Conservation (phyloP, 2,329 filamentous ascomycete species). For the Epichloe typhina region DNA sequence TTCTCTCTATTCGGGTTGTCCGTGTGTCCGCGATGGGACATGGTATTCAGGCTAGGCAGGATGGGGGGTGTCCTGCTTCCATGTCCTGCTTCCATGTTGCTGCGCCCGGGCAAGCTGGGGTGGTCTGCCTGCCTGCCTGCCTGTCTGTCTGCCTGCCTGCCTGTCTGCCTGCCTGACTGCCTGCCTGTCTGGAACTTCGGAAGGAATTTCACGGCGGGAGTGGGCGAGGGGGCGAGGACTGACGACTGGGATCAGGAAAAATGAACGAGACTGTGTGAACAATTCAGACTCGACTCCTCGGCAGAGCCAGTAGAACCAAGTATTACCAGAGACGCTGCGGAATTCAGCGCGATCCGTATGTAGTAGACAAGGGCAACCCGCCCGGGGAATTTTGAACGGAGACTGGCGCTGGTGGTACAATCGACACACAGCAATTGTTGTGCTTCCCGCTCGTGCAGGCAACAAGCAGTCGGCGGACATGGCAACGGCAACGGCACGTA, state of each 20-base stretch:
- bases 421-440: not conserved
- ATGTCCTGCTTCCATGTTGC: conserved; percentile 2
- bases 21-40: too few species aligned
- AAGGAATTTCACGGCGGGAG: not conserved
- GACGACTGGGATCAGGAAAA: not conserved
- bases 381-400: not conserved
- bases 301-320: too few species aligned
- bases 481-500: not conserved
- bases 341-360: too few species aligned
- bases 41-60: too few species aligned
- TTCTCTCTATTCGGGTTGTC: too few species aligned
- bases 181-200: not conserved
- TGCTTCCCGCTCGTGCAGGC: not conserved
- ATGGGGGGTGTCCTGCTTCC: conserved; percentile 1
- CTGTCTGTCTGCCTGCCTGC: too few species aligned
- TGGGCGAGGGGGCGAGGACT: not conserved
- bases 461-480: not conserved
- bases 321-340: too few species aligned
- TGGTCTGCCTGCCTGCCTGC: too few species aligned
- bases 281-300: not conserved
- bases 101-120: not conserved
- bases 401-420: not conserved
- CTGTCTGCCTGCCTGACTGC: too few species aligned
- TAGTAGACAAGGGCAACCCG: not conserved
- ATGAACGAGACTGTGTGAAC: not conserved